These are phyloP conservation scores for Microdochium trichocladiopsis DNA, from an alignment of 2,329 filamentous ascomycete species.

Conservation along the genomic window DNA sequence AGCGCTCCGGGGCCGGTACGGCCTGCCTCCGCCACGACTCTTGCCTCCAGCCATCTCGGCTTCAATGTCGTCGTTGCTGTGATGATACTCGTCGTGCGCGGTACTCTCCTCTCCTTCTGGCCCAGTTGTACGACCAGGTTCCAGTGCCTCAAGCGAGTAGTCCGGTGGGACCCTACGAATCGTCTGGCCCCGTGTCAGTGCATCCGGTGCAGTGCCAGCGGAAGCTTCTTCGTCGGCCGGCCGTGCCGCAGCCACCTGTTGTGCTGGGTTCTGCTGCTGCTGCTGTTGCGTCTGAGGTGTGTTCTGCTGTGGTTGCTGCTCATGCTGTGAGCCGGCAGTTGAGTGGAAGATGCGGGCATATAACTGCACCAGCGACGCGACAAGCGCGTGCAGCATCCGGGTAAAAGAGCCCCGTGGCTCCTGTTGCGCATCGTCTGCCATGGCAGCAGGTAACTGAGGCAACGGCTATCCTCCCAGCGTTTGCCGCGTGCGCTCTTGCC, in stretches of 20 bases:
- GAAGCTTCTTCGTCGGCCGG: neutral
- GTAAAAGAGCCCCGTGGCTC: constrained; percentile 23
- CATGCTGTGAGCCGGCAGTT: constrained; percentile 1
- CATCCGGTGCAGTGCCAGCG: neutral
- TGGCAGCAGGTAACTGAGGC: neutral
- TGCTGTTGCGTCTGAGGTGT: constrained; percentile 2
- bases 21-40: neutral
- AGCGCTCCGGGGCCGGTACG: no score
- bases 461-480: neutral
- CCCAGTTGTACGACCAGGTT: no score
- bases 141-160: neutral
- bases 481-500: no score
- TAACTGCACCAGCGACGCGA: constrained; percentile 23
- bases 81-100: neutral
- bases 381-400: constrained; percentile 23
- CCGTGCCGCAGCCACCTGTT: neutral
- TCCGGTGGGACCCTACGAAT: neutral
- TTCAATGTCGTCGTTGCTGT: neutral
- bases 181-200: neutral
- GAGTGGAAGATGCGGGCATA: constrained; percentile 18
- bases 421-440: constrained; percentile 14
- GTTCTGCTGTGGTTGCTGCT: constrained; percentile 6
- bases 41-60: neutral
- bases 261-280: neutral
- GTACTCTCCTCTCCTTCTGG: neutral